Evolutionary conservation across 139 green algal genomes (phyloP).

Genomic region (Chlamydomonas sp.): DNA sequence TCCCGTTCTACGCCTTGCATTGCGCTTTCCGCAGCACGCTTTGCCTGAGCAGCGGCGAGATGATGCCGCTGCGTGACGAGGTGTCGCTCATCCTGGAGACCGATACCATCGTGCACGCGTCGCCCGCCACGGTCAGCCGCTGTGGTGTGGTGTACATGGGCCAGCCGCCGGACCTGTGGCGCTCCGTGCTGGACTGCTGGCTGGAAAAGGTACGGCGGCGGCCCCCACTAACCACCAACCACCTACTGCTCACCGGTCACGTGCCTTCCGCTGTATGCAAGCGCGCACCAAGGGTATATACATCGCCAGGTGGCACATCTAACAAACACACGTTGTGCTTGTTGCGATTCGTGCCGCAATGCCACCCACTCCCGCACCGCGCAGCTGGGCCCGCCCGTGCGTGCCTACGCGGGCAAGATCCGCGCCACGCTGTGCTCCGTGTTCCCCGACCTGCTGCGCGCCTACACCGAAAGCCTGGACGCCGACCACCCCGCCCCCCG

Average conservation of each 20-base stretch:
- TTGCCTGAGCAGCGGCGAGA: constrained; percentile 64
- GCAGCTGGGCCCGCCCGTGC: background rate
- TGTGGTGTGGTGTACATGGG: constrained; percentile 69
- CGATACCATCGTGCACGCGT: constrained; percentile 64
- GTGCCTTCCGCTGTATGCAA: too few species aligned
- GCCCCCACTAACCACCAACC: too few species aligned
- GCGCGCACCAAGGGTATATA: too few species aligned
- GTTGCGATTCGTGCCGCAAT: background rate
- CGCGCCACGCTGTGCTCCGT: constrained; percentile 27
- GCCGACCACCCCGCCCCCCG: background rate
- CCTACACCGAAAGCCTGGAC: constrained; percentile 32
- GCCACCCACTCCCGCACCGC: background rate
- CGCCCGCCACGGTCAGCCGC: constrained; percentile 67
- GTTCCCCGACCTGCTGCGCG: constrained; percentile 47
- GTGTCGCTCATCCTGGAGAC: constrained; percentile 71
- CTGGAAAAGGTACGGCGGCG: constrained; percentile 11
- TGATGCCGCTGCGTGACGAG: constrained; percentile 51
- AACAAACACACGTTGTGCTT: too few species aligned
- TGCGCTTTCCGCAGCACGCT: constrained; percentile 46
- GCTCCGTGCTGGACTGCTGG: constrained; percentile 44
- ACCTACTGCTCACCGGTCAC: too few species aligned
- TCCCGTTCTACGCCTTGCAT: too few species aligned
- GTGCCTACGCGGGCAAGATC: constrained; percentile 33
- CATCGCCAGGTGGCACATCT: too few species aligned
- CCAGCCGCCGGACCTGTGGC: constrained; percentile 39